phyloP scores from a whole-genome alignment of 768 basidiomycete genomes.

The Termitomyces sp. region DNA sequence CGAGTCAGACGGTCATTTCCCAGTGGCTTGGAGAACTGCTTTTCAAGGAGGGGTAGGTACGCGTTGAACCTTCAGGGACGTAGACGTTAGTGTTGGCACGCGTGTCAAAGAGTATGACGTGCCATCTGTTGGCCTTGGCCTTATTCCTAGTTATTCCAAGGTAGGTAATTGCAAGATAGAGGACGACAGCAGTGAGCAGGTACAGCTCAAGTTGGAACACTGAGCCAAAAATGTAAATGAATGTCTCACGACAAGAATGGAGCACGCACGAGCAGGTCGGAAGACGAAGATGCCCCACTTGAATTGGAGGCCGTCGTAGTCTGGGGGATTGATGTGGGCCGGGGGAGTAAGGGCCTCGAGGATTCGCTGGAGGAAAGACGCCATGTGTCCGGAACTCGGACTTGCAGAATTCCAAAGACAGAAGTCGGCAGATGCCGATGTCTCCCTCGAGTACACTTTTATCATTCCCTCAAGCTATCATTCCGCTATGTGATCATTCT shows the following conservation, averaged over 20 bases:
- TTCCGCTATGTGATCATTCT: background rate
- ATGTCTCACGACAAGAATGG: background rate
- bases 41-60: slow-evolving; percentile 54
- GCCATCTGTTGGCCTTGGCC: slow-evolving; percentile 66
- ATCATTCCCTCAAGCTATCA: background rate
- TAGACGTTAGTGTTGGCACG: slow-evolving; percentile 16
- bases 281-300: slow-evolving; percentile 77
- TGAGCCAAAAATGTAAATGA: slow-evolving; percentile 21
- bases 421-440: slow-evolving; percentile 14
- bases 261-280: slow-evolving; percentile 67
- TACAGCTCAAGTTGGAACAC: slow-evolving; percentile 68
- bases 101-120: slow-evolving; percentile 28
- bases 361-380: slow-evolving; percentile 32
- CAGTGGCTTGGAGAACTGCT: slow-evolving; percentile 74
- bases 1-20: slow-evolving; percentile 49
- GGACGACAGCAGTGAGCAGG: slow-evolving; percentile 49
- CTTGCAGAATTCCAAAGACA: slow-evolving; percentile 1
- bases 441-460: background rate
- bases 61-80: slow-evolving; percentile 51
- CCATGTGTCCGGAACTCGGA: slow-evolving; percentile 17
- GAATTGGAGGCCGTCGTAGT: slow-evolving; percentile 77
- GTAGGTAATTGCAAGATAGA: slow-evolving; percentile 57
- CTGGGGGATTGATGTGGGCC: slow-evolving; percentile 46
- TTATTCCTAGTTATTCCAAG: slow-evolving; percentile 62
- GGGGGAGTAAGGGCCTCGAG: slow-evolving; percentile 52